A percentile compares a stretch with the other conserved stretches of the same genome.
Evolutionary conservation across 1,284 basidiomycete species (phyloP).

Genomic region (Neolentinus lepideus): DNA sequence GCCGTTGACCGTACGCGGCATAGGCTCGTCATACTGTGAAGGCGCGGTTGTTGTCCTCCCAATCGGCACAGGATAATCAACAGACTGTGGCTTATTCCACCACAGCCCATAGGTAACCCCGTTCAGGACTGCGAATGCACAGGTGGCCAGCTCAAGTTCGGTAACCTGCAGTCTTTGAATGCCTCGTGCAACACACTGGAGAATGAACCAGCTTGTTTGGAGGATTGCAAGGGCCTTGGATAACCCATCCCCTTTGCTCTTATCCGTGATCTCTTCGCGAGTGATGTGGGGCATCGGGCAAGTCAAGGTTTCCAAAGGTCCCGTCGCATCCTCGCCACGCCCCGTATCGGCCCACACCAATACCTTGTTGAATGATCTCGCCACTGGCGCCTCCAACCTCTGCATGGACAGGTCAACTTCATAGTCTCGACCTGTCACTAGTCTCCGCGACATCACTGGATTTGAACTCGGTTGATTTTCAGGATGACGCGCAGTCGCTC

Average conservation of each 20-base stretch:
- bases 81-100: conserved; percentile 26
- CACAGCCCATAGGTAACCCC: conserved; percentile 21
- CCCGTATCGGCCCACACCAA: background rate
- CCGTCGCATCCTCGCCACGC: background rate
- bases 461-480: no score
- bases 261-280: conserved; percentile 24
- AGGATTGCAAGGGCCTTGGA: conserved; percentile 24
- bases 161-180: conserved; percentile 17
- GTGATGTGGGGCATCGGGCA: conserved; percentile 14
- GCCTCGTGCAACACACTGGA: conserved; percentile 19
- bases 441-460: no score
- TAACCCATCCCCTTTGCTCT: conserved; percentile 27
- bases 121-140: conserved; percentile 22
- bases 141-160: conserved; percentile 23
- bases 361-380: background rate
- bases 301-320: background rate
- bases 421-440: no score
- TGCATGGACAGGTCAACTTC: no score
- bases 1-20: no score
- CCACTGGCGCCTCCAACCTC: no score
- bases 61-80: background rate
- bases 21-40: no score
- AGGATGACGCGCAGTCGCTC: background rate
- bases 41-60: background rate
- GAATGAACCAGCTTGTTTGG: conserved; percentile 26